These are phyloP conservation scores for Buddleja alternifolia DNA, from an alignment of 257 asterid species.

Conservation along the genomic window DNA sequence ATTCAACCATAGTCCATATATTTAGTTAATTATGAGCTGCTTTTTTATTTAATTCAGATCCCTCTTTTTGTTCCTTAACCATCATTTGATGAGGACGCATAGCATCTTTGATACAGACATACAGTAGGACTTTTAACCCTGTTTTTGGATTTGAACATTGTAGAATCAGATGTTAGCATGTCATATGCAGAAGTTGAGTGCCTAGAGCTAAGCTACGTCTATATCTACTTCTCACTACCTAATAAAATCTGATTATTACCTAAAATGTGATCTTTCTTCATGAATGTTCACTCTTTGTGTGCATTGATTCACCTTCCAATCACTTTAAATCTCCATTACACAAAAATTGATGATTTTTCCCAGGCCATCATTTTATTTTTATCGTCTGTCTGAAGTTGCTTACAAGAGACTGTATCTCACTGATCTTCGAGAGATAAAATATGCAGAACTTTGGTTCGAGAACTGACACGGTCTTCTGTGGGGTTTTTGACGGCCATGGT, in stretches of 20 bases:
- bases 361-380: background rate
- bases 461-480: constrained; percentile 79
- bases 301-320: background rate
- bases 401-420: constrained; percentile 19
- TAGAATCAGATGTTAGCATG: constrained; percentile 7
- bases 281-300: background rate
- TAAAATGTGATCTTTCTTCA: background rate
- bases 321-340: background rate
- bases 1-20: no score
- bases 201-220: background rate
- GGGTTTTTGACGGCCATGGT: constrained; percentile 91
- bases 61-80: no score
- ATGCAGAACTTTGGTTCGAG: constrained; percentile 90
- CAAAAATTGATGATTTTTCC: background rate
- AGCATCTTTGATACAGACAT: background rate
- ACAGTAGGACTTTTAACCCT: no score
- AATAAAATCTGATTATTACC: no score
- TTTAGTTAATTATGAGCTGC: no score
- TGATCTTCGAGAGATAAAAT: constrained; percentile 30
- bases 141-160: background rate
- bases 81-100: background rate
- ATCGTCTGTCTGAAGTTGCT: constrained; percentile 18
- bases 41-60: no score
- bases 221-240: background rate
- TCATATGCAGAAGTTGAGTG: background rate